Conservation (phyloP, 2,329 filamentous ascomycete species). For the Talaromyces piceae region DNA sequence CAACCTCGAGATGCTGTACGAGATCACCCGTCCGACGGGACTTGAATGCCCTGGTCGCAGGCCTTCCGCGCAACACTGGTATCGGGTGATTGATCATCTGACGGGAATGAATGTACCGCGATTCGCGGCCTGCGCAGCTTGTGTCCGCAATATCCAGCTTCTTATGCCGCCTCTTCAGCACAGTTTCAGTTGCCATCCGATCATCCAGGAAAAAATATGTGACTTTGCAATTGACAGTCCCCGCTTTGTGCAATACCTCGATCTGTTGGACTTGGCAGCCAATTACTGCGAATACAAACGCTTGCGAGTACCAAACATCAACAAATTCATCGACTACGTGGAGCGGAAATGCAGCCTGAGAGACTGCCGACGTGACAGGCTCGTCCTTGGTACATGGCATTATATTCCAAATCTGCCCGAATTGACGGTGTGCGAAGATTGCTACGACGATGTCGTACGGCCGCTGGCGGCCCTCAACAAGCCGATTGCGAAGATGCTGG, state of each 20-base stretch:
- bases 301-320: constrained; percentile 44
- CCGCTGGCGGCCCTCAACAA: constrained; percentile 52
- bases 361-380: constrained; percentile 60
- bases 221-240: constrained; percentile 58
- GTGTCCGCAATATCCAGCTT: constrained; percentile 62
- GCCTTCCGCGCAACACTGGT: constrained; percentile 60
- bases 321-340: constrained; percentile 57
- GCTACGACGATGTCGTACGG: constrained; percentile 71
- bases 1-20: constrained; percentile 62
- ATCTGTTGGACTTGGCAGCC: constrained; percentile 49
- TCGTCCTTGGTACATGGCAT: constrained; percentile 65
- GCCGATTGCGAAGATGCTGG: constrained; percentile 59
- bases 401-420: constrained; percentile 66
- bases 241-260: constrained; percentile 51
- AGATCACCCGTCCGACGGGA: constrained; percentile 57
- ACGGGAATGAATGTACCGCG: constrained; percentile 57
- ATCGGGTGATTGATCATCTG: constrained; percentile 63
- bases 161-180: constrained; percentile 66
- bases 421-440: constrained; percentile 80
- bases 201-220: constrained; percentile 52
- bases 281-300: constrained; percentile 26
- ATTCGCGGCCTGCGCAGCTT: constrained; percentile 69
- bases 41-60: constrained; percentile 52
- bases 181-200: constrained; percentile 49
- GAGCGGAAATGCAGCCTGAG: constrained; percentile 50